phyloP scores from a whole-genome alignment of 140 eudicot genomes.

The Stevia rebaudiana region DNA sequence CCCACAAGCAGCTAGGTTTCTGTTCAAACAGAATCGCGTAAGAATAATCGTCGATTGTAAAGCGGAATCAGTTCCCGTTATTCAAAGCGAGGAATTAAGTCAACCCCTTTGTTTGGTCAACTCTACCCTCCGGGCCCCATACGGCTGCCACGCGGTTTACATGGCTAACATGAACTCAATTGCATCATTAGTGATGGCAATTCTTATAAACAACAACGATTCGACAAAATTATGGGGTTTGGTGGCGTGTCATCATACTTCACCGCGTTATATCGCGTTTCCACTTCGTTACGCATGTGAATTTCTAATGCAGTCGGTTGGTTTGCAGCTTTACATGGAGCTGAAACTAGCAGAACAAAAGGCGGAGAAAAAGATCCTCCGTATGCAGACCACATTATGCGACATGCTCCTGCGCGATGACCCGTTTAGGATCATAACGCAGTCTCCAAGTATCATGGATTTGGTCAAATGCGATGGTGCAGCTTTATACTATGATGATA shows the following conservation, averaged over 20 bases:
- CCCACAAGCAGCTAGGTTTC: constrained; percentile 65
- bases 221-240: constrained; percentile 68
- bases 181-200: constrained; percentile 58
- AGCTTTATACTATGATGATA: constrained; percentile 40
- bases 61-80: constrained; percentile 35
- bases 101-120: constrained; percentile 61
- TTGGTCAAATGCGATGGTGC: constrained; percentile 76
- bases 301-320: constrained; percentile 63
- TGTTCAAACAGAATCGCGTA: constrained; percentile 69
- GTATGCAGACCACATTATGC: constrained; percentile 51
- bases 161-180: constrained; percentile 59
- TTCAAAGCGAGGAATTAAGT: constrained; percentile 35
- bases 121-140: constrained; percentile 66
- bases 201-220: constrained; percentile 38
- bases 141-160: constrained; percentile 50
- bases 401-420: constrained; percentile 67
- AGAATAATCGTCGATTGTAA: constrained; percentile 53
- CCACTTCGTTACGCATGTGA: constrained; percentile 67
- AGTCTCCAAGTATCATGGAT: constrained; percentile 61
- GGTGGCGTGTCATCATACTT: constrained; percentile 59
- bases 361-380: constrained; percentile 40
- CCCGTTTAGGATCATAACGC: constrained; percentile 51
- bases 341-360: constrained; percentile 52
- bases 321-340: constrained; percentile 65
- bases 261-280: constrained; percentile 50